Evolutionary conservation across 2,329 filamentous ascomycete species (phyloP), one percentile per base, ranked within the genome.

Genomic region (Clonostachys rosea): DNA sequence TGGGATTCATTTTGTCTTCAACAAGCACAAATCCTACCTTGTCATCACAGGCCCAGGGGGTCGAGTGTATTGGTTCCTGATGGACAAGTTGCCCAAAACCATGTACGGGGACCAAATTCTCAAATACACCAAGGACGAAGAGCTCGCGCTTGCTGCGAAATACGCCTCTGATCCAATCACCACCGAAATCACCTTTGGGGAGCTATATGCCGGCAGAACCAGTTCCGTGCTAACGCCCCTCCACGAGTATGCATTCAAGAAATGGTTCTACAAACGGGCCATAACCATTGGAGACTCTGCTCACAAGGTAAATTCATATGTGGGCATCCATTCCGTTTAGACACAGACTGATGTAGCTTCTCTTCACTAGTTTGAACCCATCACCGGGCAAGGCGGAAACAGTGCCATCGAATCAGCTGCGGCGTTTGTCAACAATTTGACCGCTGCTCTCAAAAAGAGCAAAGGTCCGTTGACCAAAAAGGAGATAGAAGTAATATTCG

Each of bases 261-360:
- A 61, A 34, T 73, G 69, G 64, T 60, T 66, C 43, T 69, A 61
- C 40, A 58, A 61, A 13, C 55, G 70, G 9, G 62, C 69, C 4
- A 57, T 73, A 2, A 55, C 62, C 2, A 59, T 73, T 8, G 70
- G 69, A 1, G 70, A 73, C 51, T 59, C 69, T 2, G 66, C 62
- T 6, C 69, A 73, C 50, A 73, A 72, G 59, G 65, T 46, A 42
- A 11, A 40, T 30, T 8, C 24, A 30, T 10, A 5, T 10, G 8
- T 30, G 8, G 24, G 8, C 3, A 10, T 30, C 24, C 9, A 30
- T 10, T 30, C 8, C 9, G 24, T 30, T 30, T 30, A 30, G 24
- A 30, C 24, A 10, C 2, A 30, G 24, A 30, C 24, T 30, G 24
- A 30, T 30, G 24, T 35, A 4, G 3, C 12, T 18, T 45, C 40